Conservation (phyloP, 345 rosid species). For the Hibiscus syriacus region DNA sequence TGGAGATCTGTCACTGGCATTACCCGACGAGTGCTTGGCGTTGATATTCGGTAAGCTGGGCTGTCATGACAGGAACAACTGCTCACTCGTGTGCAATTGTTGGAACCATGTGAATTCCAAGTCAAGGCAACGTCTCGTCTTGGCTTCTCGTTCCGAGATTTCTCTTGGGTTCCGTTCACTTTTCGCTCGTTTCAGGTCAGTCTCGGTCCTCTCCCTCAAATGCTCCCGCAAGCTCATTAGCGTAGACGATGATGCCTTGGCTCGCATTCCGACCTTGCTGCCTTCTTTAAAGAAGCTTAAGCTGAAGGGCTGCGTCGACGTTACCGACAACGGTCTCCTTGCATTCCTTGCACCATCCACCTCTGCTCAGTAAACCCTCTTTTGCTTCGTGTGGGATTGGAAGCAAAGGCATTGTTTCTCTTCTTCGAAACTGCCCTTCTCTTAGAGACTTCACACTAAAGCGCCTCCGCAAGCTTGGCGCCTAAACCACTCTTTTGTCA, state of each 20-base stretch:
- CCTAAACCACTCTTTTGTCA: constrained; percentile 22
- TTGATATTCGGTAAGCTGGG: background rate
- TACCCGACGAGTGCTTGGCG: background rate
- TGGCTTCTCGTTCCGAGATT: background rate
- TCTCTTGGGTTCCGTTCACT: constrained; percentile 15
- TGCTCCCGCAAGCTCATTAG: constrained; percentile 37
- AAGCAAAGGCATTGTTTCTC: constrained; percentile 25
- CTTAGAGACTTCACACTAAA: constrained; percentile 35
- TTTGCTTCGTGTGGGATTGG: constrained; percentile 32
- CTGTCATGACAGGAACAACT: background rate
- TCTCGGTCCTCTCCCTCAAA: constrained; percentile 36
- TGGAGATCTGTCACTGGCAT: background rate
- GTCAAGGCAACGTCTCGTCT: background rate
- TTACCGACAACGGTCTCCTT: constrained; percentile 25
- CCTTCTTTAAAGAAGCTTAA: constrained; percentile 30
- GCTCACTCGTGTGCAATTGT: constrained; percentile 2
- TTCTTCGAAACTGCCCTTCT: constrained; percentile 31
- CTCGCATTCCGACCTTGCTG: constrained; percentile 17
- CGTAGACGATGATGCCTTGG: constrained; percentile 22
- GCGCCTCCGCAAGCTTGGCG: constrained; percentile 36
- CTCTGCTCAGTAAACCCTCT: constrained; percentile 22
- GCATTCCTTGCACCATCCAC: constrained; percentile 23
- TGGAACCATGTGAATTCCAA: constrained; percentile 4
- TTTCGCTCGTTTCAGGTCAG: constrained; percentile 30
- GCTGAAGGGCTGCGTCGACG: constrained; percentile 31